Evolutionary conservation across 2,329 filamentous ascomycete species (phyloP).

Genomic region (Eurotiales sp.): DNA sequence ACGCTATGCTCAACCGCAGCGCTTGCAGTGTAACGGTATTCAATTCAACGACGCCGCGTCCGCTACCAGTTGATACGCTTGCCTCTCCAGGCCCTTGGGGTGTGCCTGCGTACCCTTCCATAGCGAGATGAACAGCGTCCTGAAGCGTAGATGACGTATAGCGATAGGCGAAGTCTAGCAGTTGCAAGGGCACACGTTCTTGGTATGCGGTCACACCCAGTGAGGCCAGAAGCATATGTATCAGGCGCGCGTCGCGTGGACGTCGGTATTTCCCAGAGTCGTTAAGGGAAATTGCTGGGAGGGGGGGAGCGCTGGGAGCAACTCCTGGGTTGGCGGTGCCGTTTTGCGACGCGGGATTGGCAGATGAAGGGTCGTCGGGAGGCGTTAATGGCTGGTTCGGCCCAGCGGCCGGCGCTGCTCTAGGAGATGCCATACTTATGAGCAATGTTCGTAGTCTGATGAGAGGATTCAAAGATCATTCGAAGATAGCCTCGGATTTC

Average conservation of each 20-base stretch:
- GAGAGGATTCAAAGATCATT: neutral
- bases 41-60: conserved; percentile 41
- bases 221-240: conserved; percentile 49
- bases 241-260: conserved; percentile 48
- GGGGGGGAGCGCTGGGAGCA: conserved; percentile 30
- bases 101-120: conserved; percentile 48
- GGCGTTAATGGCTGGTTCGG: conserved; percentile 41
- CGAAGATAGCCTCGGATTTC: neutral
- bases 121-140: conserved; percentile 50
- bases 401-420: conserved; percentile 27
- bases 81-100: conserved; percentile 23
- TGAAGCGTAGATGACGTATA: conserved; percentile 52
- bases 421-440: conserved; percentile 32
- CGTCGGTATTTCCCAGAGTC: conserved; percentile 46
- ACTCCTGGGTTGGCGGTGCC: conserved; percentile 19
- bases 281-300: conserved; percentile 42
- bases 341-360: conserved; percentile 24
- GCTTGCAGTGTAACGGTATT: conserved; percentile 55
- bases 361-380: conserved; percentile 35
- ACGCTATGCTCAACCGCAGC: conserved; percentile 59
- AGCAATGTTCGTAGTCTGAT: neutral
- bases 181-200: conserved; percentile 50
- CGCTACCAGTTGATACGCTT: conserved; percentile 27
- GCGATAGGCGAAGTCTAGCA: conserved; percentile 52
- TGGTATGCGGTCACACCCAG: conserved; percentile 49